These are phyloP conservation scores for Talaromyces albobiverticillius DNA, from an alignment of 2,329 filamentous ascomycete species.

Conservation along the genomic window DNA sequence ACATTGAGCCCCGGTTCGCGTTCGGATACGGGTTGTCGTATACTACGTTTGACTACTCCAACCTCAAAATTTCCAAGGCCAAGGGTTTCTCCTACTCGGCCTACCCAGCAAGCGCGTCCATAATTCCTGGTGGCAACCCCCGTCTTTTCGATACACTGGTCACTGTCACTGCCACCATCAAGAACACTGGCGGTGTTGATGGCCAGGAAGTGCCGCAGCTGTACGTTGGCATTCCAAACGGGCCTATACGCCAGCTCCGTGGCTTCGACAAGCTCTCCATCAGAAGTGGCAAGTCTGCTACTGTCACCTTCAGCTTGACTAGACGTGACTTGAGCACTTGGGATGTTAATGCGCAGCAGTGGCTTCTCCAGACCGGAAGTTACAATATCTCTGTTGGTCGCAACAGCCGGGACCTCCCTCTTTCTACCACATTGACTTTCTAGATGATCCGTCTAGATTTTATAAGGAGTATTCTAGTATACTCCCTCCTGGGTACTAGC, in stretches of 20 bases:
- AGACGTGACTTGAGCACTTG: too few relatives aligned
- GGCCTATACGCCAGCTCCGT: slow-evolving; percentile 53
- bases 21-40: slow-evolving; percentile 81
- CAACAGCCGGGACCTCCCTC: too few relatives aligned
- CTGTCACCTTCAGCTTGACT: too few relatives aligned
- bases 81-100: slow-evolving; percentile 11
- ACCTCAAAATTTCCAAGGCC: slow-evolving; percentile 60
- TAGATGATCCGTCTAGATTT: too few relatives aligned
- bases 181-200: slow-evolving; percentile 63
- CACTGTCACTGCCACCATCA: slow-evolving; percentile 64
- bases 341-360: too few relatives aligned
- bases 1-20: slow-evolving; percentile 69
- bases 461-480: too few relatives aligned
- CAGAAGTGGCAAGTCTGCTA: background rate
- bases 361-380: too few relatives aligned
- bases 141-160: slow-evolving; percentile 54
- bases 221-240: slow-evolving; percentile 23
- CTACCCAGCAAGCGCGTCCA: slow-evolving; percentile 9
- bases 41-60: slow-evolving; percentile 73
- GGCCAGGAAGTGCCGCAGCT: slow-evolving; percentile 71
- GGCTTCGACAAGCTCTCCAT: slow-evolving; percentile 59
- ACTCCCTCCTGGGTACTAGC: too few relatives aligned
- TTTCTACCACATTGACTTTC: too few relatives aligned
- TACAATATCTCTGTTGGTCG: too few relatives aligned
- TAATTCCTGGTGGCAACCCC: slow-evolving; percentile 49